Evolutionary conservation across 495 filamentous ascomycete species (phyloP), one percentile per base, ranked within the genome.

Genomic region (Entonaema liquescens): DNA sequence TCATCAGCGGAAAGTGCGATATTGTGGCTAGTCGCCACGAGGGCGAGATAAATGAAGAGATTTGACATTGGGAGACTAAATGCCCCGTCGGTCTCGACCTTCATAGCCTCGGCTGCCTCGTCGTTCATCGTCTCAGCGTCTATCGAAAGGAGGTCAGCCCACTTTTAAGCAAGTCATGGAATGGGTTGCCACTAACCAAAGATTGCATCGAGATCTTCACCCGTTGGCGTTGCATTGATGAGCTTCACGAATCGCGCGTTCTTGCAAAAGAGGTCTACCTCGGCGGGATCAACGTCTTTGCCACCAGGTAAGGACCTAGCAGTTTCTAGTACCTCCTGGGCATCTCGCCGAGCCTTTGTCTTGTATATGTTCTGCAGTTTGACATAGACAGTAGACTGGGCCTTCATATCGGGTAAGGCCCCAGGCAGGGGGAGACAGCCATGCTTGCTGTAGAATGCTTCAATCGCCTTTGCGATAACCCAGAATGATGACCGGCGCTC

Each of bases 391-490:
- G 87, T 89, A 19, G 93, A 97, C 78, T 94, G 88, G 31, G 95
- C 93, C 81, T 99, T 99, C 95, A 99, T 99, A 80, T 99, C 95
- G 5, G 95, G 96, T 13, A 98, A 83, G 19, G 90, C 89, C 50
- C 95, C 96, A 2, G 94, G 91, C 0, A 99, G 82, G 19, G 95
- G 95, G 5, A 98, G 86, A 40, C 89, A 85, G 19, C 83, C 80
- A 73, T 97, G 89, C 59, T 83, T 85, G 12, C 80, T 76, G 75
- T 95, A 89, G 80, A 98, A 99, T 31, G 84, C 70, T 38, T 85
- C 85, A 68, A 98, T 84, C 2, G 94, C 95, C 68, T 90, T 84
- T 8, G 94, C 92, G 73, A 98, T 94, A 65, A 97, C 78, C 95
- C 95, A 99, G 82, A 98, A 99, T 55, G 80, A 78, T 8, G 88